Evolutionary conservation across 495 filamentous ascomycete species (phyloP).

Genomic region (Daldinia concentrica): DNA sequence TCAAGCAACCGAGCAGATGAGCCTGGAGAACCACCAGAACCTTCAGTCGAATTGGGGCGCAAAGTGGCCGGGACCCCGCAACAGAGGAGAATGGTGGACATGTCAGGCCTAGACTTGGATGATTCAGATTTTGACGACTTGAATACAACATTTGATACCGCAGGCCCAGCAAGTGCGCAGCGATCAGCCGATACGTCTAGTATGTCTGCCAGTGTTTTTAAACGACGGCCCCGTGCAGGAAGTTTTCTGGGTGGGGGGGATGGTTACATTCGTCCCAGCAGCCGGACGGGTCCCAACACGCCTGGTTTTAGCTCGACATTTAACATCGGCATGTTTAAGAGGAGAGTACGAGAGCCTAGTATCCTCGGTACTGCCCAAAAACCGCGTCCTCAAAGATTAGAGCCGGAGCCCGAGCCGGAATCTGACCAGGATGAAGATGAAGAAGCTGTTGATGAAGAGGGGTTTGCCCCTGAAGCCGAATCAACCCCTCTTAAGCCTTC

Average conservation of each 20-base stretch:
- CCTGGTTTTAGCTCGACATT: slow-evolving; percentile 56
- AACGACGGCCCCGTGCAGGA: slow-evolving; percentile 55
- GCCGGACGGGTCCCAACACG: slow-evolving; percentile 54
- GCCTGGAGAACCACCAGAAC: slow-evolving; percentile 8
- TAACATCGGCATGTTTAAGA: slow-evolving; percentile 57
- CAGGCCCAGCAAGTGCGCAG: slow-evolving; percentile 44
- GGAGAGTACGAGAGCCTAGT: slow-evolving; percentile 57
- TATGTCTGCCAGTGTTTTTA: slow-evolving; percentile 55
- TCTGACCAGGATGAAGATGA: slow-evolving; percentile 46
- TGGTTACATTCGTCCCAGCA: slow-evolving; percentile 58
- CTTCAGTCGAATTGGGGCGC: slow-evolving; percentile 46
- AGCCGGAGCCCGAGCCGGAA: slow-evolving; percentile 36
- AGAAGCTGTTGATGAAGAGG: slow-evolving; percentile 39
- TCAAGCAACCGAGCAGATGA: slow-evolving; percentile 28
- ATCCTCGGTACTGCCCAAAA: slow-evolving; percentile 57
- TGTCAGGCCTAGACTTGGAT: slow-evolving; percentile 58
- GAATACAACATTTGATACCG: slow-evolving; percentile 54
- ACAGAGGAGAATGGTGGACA: slow-evolving; percentile 47
- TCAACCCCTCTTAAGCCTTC: slow-evolving; percentile 53
- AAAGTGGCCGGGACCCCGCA: slow-evolving; percentile 42
- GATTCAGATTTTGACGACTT: slow-evolving; percentile 57
- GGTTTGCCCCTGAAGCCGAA: slow-evolving; percentile 58
- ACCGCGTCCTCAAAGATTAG: slow-evolving; percentile 44
- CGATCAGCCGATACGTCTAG: slow-evolving; percentile 57
- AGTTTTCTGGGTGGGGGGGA: slow-evolving; percentile 58